Base-by-base conservation (phyloP, 768 basidiomycete species). In the Calocera cornea region DNA sequence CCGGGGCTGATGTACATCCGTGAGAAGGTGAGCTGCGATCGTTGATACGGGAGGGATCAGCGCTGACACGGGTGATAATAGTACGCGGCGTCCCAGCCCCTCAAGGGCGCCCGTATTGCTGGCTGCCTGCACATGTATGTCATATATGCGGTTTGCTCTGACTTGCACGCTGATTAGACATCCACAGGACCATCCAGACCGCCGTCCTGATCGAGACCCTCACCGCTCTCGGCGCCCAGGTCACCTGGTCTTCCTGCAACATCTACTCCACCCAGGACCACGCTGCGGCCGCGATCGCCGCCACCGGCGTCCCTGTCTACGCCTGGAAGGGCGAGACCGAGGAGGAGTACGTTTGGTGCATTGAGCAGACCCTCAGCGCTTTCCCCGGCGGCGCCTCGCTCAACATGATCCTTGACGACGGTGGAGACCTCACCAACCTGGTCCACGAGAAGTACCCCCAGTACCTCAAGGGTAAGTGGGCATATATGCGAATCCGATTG, bases 311-410 rank as follows among this genome's bases (percentile, higher is more conserved):
- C 67, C 97, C 97, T 71, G 97, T 98, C 74, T 99, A 87, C 75
- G 97, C 97, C 44, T 99, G 97, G 97, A 99, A 99, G 82, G 97
- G 97, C 67, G 97, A 99, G 83, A 95, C 95, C 54, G 97, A 98
- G 76, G 97, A 97, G 78, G 97, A 99, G 77, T 98, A 97, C 80
- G 75, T 79, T 71, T 99, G 97, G 97, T 98, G 95, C 77, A 92
- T 99, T 72, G 93, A 98, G 75, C 97, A 99, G 80, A 90, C 92
- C 60, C 78, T 99, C 71, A 77, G 84, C 72, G 90, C 86, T n/a
- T 99, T 99, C 84, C 79, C 87, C 29, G 86, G 81, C 70, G 89
- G 89, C 72, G 80, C 95, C 78, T 76, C 88, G 65, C 79, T 95
- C 75, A 99, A 99, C 87, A 88, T 99, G 95, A 98, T 99, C 78